These are phyloP conservation scores for Kurtzmaniella fragi DNA, from an alignment of 805 yeast species.

Conservation along the genomic window DNA sequence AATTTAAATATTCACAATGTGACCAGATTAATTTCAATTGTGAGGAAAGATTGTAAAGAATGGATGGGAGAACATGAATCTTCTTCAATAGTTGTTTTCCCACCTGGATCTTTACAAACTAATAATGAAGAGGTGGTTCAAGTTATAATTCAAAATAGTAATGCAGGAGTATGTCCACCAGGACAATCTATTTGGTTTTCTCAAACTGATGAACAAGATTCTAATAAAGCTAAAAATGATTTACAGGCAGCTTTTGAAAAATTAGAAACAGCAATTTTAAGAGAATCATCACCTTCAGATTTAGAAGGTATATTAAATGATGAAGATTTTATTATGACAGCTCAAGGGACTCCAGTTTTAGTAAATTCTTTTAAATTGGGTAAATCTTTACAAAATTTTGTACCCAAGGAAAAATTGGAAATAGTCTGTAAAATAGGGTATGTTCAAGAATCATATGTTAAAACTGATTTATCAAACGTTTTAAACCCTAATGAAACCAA, in stretches of 20 bases:
- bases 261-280: slow-evolving; percentile 71
- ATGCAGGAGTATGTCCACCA: slow-evolving; percentile 80
- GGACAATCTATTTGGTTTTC: slow-evolving; percentile 90
- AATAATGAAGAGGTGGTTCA: slow-evolving; percentile 73
- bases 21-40: slow-evolving; percentile 76
- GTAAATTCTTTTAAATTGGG: slow-evolving; percentile 83
- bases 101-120: slow-evolving; percentile 70
- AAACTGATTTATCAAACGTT: slow-evolving; percentile 35
- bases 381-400: slow-evolving; percentile 76
- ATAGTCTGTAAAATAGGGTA: slow-evolving; percentile 38
- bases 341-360: slow-evolving; percentile 53
- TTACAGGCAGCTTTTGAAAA: slow-evolving; percentile 75
- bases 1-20: slow-evolving; percentile 46
- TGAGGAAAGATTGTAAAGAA: slow-evolving; percentile 80
- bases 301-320: slow-evolving; percentile 48
- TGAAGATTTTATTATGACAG: slow-evolving; percentile 33
- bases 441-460: slow-evolving; percentile 31
- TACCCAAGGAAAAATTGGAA: slow-evolving; percentile 64
- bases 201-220: slow-evolving; percentile 65
- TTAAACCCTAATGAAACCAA: slow-evolving; percentile 24
- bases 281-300: slow-evolving; percentile 63
- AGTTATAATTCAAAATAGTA: slow-evolving; percentile 81
- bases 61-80: slow-evolving; percentile 88
- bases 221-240: slow-evolving; percentile 66
- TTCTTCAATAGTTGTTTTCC: slow-evolving; percentile 87